These are phyloP conservation scores for Crithidia bombi DNA, from an alignment of 208 protist genomes.

Conservation along the genomic window DNA sequence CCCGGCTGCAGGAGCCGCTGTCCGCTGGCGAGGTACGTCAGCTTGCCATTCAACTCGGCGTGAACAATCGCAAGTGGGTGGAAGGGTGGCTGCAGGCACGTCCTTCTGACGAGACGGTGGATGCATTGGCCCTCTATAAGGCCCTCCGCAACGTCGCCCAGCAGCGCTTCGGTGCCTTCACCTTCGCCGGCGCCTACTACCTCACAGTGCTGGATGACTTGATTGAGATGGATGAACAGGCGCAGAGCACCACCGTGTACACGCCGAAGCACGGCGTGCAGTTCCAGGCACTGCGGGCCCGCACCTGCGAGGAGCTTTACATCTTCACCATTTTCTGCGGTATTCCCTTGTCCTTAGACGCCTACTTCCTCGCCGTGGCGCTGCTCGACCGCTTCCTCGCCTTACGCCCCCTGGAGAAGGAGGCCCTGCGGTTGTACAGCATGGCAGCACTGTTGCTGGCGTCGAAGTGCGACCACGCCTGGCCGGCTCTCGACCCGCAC, in stretches of 20 bases:
- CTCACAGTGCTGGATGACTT: conserved; percentile 58
- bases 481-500: conserved; percentile 88
- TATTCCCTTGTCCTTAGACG: conserved; percentile 57
- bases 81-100: conserved; percentile 31
- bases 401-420: conserved; percentile 50
- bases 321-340: conserved; percentile 38
- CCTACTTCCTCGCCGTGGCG: conserved; percentile 78
- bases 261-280: conserved; percentile 19
- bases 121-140: conserved; percentile 25
- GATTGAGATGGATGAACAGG: conserved; percentile 64
- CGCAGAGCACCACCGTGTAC: conserved; percentile 26
- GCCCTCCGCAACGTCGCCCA: conserved; percentile 34
- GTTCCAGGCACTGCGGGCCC: conserved; percentile 33
- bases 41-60: conserved; percentile 42
- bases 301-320: conserved; percentile 52
- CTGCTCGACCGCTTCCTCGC: conserved; percentile 87
- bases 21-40: conserved; percentile 28
- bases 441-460: conserved; percentile 95
- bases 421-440: conserved; percentile 56
- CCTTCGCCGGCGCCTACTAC: conserved; percentile 56
- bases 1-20: conserved; percentile 50
- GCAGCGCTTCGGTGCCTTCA: conserved; percentile 29
- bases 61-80: conserved; percentile 32
- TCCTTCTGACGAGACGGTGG: neutral
- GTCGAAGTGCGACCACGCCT: conserved; percentile 98